phyloP scores from a whole-genome alignment of 345 rosid species.

The Ailanthus altissimus region DNA sequence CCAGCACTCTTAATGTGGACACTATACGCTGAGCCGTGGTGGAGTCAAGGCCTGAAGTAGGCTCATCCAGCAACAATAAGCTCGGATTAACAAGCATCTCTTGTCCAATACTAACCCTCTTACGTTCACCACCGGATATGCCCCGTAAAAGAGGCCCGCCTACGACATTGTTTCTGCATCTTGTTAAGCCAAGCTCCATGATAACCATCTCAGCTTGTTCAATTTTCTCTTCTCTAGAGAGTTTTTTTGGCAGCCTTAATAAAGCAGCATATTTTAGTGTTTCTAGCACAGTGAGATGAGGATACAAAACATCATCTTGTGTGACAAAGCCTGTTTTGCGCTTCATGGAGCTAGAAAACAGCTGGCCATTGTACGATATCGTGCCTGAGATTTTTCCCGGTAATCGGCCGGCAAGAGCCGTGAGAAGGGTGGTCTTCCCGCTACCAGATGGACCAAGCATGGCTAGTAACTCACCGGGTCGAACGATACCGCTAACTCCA shows the following conservation, averaged over 20 bases:
- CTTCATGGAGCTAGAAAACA: constrained; percentile 71
- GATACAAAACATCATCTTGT: constrained; percentile 84
- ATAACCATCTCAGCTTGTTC: constrained; percentile 71
- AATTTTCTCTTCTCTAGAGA: constrained; percentile 53
- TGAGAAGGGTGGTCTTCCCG: constrained; percentile 86
- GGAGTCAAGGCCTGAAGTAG: constrained; percentile 92
- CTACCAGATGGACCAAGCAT: constrained; percentile 98
- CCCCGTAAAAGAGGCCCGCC: constrained; percentile 84
- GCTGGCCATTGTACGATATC: constrained; percentile 60
- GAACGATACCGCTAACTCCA: constrained; percentile 76
- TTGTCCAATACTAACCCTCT: constrained; percentile 84
- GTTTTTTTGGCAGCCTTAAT: constrained; percentile 67
- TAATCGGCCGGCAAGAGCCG: constrained; percentile 77
- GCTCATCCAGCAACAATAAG: constrained; percentile 81
- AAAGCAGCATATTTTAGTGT: constrained; percentile 76
- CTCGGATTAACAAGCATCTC: constrained; percentile 94
- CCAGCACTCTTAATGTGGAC: constrained; percentile 53
- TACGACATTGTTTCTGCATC: constrained; percentile 61
- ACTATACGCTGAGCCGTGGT: constrained; percentile 81
- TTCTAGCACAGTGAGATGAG: constrained; percentile 83
- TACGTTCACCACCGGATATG: constrained; percentile 87
- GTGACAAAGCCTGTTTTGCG: constrained; percentile 80
- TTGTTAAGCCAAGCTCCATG: constrained; percentile 66
- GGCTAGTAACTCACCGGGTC: constrained; percentile 85
- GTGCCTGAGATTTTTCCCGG: constrained; percentile 70